Evolutionary conservation across 2,329 filamentous ascomycete species (phyloP), one percentile per base, ranked within the genome.

Genomic region (Dothistroma septosporum): DNA sequence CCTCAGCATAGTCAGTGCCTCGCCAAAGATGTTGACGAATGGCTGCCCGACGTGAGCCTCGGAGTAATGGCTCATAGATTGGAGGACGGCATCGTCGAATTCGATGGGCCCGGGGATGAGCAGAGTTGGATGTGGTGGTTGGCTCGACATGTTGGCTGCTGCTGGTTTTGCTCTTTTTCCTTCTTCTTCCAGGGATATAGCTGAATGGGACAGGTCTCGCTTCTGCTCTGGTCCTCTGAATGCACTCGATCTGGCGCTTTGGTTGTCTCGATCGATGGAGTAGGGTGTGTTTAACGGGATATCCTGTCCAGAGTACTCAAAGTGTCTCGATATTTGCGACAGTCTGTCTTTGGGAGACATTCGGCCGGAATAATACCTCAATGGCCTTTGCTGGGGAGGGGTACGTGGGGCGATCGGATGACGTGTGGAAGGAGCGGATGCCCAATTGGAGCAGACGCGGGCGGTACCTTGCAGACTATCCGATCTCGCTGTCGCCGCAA

Each of bases 91-190:
- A 93, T 97, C 93, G 76, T 97, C 93, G 74, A 97, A 97, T 80
- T 97, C 93, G 76, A 97, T 96, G 73, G 94, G 94, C 66, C 94
- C 94, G 54, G 94, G 94, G 73, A 99, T 97, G 79, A 99, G 86
- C 78, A 99, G 82, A 59, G 93, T 88, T 57, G 85, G 81, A 73
- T 88, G 86, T 59, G 82, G 76, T 57, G 83, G 71, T 77, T 87
- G 85, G 58, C 71, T 74, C 46, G 84, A 86, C 83, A 86, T 86
- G 57, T 72, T 82, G n/a, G 59, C 50, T 11, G 61, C 61, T 16
- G 63, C 58, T 22, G 66, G 61, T 49, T 66, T 63, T 60, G 64
- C 59, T 55, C 63, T 61, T 61, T 67, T 71, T 55, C 60, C 61
- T 64, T 70, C 62, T 69, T 70, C 61, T 66, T 68, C 57, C 44